These are phyloP conservation scores for Cichorium intybus DNA, from an alignment of 140 eudicot genomes.

Conservation along the genomic window DNA sequence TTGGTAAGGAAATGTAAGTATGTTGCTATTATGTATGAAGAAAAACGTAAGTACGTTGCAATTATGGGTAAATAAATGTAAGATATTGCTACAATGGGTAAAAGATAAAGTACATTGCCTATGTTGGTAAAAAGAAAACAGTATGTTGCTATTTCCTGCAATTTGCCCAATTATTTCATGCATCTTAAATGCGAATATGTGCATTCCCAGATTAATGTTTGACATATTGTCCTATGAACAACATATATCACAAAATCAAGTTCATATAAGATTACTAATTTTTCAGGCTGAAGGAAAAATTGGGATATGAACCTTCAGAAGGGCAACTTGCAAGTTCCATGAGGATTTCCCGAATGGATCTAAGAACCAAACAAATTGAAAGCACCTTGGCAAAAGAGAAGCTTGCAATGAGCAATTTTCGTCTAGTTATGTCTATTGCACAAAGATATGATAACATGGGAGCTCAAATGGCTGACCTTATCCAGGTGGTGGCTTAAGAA, in stretches of 20 bases:
- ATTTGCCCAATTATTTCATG: neutral
- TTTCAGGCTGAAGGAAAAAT: conserved; percentile 61
- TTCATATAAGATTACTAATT: neutral
- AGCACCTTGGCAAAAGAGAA: conserved; percentile 79
- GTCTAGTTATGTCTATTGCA: conserved; percentile 91
- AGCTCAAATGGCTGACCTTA: conserved; percentile 89
- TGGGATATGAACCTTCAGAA: conserved; percentile 85
- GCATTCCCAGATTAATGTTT: neutral
- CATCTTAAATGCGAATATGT: neutral
- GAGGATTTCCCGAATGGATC: conserved; percentile 51
- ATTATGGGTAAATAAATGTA: no score
- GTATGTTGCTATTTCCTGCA: no score
- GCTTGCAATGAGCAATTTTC: conserved; percentile 84
- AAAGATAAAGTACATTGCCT: no score
- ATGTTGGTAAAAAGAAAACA: no score
- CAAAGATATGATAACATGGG: conserved; percentile 90
- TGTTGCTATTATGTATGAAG: no score
- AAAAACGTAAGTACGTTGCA: no score
- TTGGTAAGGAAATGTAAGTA: no score
- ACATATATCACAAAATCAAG: neutral
- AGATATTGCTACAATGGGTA: no score
- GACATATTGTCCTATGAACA: no score
- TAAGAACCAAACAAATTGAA: conserved; percentile 60
- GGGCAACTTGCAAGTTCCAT: conserved; percentile 78
- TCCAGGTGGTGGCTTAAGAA: conserved; percentile 54